Conservation (phyloP, 495 filamentous ascomycete species). For the Aspergillus cristatus region DNA sequence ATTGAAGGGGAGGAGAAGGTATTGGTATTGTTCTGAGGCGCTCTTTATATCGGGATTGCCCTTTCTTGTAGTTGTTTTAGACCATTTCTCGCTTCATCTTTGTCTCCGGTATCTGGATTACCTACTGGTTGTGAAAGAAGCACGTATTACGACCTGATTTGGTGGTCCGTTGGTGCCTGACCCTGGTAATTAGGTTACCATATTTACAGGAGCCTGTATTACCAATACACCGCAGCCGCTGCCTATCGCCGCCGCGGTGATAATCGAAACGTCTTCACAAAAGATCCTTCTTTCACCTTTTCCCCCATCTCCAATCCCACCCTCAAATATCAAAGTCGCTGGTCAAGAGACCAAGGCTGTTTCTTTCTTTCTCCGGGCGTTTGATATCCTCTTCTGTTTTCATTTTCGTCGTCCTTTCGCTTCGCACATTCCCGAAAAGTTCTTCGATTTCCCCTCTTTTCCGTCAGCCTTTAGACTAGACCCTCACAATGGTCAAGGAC, state of each 20-base stretch:
- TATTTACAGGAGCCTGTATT: constrained; percentile 2
- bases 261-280: background rate
- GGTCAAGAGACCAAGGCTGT: background rate
- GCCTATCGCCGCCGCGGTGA: constrained; percentile 8
- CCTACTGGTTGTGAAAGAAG: constrained; percentile 2
- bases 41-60: no score
- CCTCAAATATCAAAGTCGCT: background rate
- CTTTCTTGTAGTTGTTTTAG: no score
- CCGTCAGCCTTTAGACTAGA: constrained; percentile 3
- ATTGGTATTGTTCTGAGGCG: no score
- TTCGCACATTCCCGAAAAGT: background rate
- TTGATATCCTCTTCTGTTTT: constrained; percentile 3
- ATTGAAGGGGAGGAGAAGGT: no score
- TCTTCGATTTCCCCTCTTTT: constrained; percentile 7
- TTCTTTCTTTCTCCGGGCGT: constrained; percentile 9
- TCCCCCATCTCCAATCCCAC: background rate
- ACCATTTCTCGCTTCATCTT: constrained; percentile 2
- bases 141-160: background rate
- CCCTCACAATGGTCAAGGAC: constrained; percentile 75
- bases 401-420: constrained; percentile 8
- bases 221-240: constrained; percentile 9
- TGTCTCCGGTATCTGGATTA: constrained; percentile 12
- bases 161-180: constrained; percentile 12
- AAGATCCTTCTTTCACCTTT: background rate
- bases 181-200: constrained; percentile 5